Percentiles rank a stretch among this genome's conserved stretches.
Evolutionary conservation across 2,329 filamentous ascomycete species (phyloP).

Genomic region (Fusarium paranaense): DNA sequence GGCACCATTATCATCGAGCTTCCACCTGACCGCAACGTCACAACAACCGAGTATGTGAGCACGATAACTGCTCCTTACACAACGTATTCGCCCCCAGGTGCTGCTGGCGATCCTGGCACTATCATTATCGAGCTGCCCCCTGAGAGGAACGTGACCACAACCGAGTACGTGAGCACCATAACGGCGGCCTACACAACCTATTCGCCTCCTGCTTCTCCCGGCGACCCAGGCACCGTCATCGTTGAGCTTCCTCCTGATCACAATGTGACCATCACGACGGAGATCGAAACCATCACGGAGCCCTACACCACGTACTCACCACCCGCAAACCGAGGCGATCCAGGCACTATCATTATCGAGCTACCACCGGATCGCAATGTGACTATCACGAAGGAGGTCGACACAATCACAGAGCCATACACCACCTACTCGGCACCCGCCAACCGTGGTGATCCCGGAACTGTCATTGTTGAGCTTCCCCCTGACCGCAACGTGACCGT

Average conservation of each 20-base stretch:
- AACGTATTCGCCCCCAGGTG: background rate
- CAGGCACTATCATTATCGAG: slow-evolving; percentile 7
- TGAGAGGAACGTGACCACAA: background rate
- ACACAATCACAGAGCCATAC: background rate
- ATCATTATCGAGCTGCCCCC: background rate
- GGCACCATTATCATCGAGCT: slow-evolving; percentile 11
- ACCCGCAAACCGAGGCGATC: slow-evolving; percentile 5
- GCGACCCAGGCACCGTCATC: slow-evolving; percentile 19
- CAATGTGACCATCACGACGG: slow-evolving; percentile 8
- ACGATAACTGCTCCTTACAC: slow-evolving; percentile 21
- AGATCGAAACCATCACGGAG: slow-evolving; percentile 3
- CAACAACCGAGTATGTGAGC: background rate
- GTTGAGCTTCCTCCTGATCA: slow-evolving; percentile 15
- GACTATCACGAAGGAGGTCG: slow-evolving; percentile 12
- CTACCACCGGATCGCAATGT: slow-evolving; percentile 19
- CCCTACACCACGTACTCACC: slow-evolving; percentile 6
- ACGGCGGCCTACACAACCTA: background rate
- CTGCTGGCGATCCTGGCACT: background rate
- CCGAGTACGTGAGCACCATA: background rate
- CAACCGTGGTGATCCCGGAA: background rate
- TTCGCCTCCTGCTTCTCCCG: slow-evolving; percentile 4
- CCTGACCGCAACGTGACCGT: background rate
- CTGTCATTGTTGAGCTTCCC: background rate
- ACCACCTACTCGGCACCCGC: background rate
- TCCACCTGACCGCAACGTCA: slow-evolving; percentile 3